Base-by-base conservation (phyloP, 2,329 filamentous ascomycete species). In the Verticillium dahliae region DNA sequence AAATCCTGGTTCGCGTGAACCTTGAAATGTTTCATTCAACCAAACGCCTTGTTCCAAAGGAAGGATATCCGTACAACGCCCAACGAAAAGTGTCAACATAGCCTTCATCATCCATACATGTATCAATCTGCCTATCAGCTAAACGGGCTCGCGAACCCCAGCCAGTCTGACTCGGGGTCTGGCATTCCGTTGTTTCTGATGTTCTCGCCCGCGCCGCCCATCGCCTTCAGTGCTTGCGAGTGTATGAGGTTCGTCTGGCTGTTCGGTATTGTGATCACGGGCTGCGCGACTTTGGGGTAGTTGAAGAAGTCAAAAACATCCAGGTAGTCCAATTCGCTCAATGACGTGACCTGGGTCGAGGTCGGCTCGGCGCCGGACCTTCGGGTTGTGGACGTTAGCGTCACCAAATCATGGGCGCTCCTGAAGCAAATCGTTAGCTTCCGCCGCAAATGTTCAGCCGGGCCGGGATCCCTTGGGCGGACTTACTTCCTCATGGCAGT, bases 291-390 rank as follows among this genome's bases (percentile, higher is more conserved):
- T 18, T 74, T 75, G 13, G 77, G 77, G 52, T 75, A 76, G 31
- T 79, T 78, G 67, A 79, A 79, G 61, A 79, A 79, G 64, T 78
- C 77, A 55, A 79, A 79, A 3, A 79, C 71, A 33, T 79, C 76
- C 22, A 79, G 76, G 55, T 73, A 75, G 62, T 79, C 77, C 2
- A 79, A 69, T 61, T 79, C 77, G 63, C 69, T 73, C 4, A 76
- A 69, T 0, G 76, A 74, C 4, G 74, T 73, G 1, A 71, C 66
- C 52, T 76, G 75, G 0, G 75, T 75, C 15, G 75, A 74, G 4
- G 73, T 76, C 3, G 71, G 72, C 33, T 78, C 75, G 0, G 77
- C 39, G 3, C 74, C 74, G 0, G 76, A 76, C 10, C 69, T 73
- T 15, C 76, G 71, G 0, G 70, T 72, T 6, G 72, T 68, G 1